Percentiles rank a stretch among this genome's conserved stretches.
Conservation (phyloP, 306 rosid genomes). For the Cicer pinnatifidum region DNA sequence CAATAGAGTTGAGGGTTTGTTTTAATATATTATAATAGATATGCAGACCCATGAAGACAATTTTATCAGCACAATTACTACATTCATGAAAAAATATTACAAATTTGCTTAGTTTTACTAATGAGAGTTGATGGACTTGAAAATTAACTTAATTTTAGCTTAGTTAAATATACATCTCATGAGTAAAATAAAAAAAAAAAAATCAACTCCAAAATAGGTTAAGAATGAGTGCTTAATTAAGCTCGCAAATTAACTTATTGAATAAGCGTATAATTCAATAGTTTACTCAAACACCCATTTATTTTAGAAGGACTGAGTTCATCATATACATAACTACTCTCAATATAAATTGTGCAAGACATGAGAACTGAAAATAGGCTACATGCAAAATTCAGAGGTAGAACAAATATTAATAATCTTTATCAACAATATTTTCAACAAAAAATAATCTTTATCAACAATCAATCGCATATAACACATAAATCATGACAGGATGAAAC, state of each 20-base stretch:
- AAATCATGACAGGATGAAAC: neutral
- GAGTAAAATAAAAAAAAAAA: no score
- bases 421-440: neutral
- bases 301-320: slow-evolving; percentile 15
- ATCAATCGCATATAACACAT: neutral
- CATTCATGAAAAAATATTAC: neutral
- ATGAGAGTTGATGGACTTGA: neutral
- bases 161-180: no score
- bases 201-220: no score
- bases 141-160: neutral
- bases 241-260: neutral
- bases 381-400: slow-evolving; percentile 15
- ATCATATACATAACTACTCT: slow-evolving; percentile 10
- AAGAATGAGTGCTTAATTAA: neutral
- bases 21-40: no score
- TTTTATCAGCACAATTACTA: no score
- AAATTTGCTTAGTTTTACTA: no score
- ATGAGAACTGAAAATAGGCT: neutral
- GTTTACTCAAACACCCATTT: neutral
- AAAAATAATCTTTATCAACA: slow-evolving; percentile 6
- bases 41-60: no score
- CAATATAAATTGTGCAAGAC: neutral
- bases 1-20: no score
- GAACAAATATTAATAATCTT: slow-evolving; percentile 29
- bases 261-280: neutral